A percentile compares a stretch with the other conserved stretches of the same genome.
phyloP scores from a whole-genome alignment of 495 filamentous ascomycete species.

The Talaromyces nanjingensis region DNA sequence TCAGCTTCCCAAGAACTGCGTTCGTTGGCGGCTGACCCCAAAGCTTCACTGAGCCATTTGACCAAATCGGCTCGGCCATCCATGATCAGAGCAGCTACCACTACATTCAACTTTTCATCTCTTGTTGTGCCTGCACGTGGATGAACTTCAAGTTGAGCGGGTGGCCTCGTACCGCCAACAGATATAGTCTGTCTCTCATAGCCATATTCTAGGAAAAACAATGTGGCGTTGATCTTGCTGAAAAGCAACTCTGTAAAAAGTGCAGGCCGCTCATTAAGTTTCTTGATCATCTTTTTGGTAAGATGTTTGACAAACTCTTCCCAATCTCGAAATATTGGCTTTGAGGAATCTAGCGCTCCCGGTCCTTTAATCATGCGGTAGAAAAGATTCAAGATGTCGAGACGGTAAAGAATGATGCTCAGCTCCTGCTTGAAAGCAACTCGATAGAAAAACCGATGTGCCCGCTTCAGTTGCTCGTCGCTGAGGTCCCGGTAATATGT shows the following conservation, averaged over 20 bases:
- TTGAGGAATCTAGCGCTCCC: constrained; percentile 59
- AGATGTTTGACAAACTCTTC: constrained; percentile 81
- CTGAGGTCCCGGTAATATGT: constrained; percentile 77
- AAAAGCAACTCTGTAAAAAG: constrained; percentile 87
- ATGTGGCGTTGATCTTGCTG: constrained; percentile 78
- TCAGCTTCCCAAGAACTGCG: constrained; percentile 73
- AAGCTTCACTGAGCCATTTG: constrained; percentile 71
- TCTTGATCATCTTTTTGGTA: constrained; percentile 66
- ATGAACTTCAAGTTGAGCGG: constrained; percentile 75
- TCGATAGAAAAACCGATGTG: constrained; percentile 91
- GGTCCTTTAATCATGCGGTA: constrained; percentile 91
- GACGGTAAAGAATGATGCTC: constrained; percentile 76
- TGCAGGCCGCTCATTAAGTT: constrained; percentile 75
- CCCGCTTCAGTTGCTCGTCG: constrained; percentile 77
- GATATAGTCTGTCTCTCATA: constrained; percentile 71
- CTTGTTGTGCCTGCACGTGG: constrained; percentile 48
- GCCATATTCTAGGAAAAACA: constrained; percentile 83
- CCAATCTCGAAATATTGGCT: constrained; percentile 75
- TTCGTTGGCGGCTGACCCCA: constrained; percentile 62
- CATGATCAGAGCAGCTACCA: constrained; percentile 68
- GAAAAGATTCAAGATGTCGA: constrained; percentile 85
- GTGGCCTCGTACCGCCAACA: constrained; percentile 47
- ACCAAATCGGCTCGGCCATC: constrained; percentile 66
- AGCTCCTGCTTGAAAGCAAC: constrained; percentile 92
- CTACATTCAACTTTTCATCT: constrained; percentile 68